A percentile compares a stretch with the other conserved stretches of the same genome.
Conservation (phyloP, 208 protist species). For the Endotrypanum monterogeii region DNA sequence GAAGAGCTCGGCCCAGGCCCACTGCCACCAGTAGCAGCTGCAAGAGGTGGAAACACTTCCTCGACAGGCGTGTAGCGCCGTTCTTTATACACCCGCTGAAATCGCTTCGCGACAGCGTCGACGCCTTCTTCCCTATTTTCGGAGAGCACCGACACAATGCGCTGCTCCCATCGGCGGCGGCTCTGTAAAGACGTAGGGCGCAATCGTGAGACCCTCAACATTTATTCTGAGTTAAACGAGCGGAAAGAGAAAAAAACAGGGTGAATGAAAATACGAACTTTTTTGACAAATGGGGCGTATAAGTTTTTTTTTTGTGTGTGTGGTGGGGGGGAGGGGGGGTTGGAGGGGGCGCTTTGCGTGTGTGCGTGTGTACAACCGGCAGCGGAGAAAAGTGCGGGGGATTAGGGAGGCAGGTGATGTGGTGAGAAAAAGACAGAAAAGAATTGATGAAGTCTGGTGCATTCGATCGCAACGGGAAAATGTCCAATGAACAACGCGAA, state of each 20-base stretch:
- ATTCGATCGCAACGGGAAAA: not conserved
- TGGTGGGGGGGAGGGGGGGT: no score
- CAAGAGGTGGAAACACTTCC: conserved; percentile 72
- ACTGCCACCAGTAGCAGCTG: conserved; percentile 8
- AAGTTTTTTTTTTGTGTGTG: not conserved
- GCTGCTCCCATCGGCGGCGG: conserved; percentile 88
- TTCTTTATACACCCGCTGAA: conserved; percentile 85
- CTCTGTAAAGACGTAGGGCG: conserved; percentile 49
- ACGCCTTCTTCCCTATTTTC: conserved; percentile 60
- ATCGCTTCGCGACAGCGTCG: conserved; percentile 71
- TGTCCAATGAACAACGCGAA: not conserved
- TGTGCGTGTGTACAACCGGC: not conserved
- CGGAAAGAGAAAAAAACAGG: not conserved
- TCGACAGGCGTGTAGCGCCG: conserved; percentile 83
- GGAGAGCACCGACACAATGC: conserved; percentile 71
- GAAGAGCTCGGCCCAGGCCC: not conserved
- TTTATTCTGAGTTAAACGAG: no score
- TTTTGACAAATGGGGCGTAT: not conserved
- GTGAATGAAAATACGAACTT: not conserved
- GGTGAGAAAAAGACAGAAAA: not conserved
- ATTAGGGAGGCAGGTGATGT: not conserved
- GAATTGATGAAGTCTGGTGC: not conserved
- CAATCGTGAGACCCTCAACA: conserved; percentile 21
- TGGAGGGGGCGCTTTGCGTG: no score
- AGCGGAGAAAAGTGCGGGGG: not conserved